These are phyloP conservation scores for Trypanosoma brucei DNA, from an alignment of 208 protist genomes.

Conservation along the genomic window DNA sequence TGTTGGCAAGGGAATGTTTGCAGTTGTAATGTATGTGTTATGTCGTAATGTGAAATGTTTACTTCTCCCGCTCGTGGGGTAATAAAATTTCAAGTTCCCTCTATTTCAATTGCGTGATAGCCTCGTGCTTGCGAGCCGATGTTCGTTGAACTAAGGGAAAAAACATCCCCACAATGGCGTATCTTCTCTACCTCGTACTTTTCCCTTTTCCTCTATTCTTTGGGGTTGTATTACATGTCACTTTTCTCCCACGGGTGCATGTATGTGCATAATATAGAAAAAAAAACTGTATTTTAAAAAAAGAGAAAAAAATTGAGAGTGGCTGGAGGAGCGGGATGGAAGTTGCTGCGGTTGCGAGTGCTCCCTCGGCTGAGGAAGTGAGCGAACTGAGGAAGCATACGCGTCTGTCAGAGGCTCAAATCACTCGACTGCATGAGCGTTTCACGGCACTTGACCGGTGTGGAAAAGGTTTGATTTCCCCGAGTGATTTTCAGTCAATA, in stretches of 20 bases:
- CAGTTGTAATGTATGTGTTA: not conserved
- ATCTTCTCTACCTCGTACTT: no score
- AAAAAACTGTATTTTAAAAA: no score
- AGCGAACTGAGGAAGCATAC: slow-evolving; percentile 61
- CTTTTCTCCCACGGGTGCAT: no score
- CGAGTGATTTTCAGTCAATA: slow-evolving; percentile 65
- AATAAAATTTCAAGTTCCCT: not conserved
- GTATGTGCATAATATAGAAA: no score
- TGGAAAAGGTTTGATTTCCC: slow-evolving; percentile 61
- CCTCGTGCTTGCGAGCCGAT: no score
- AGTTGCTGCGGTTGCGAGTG: slow-evolving; percentile 2
- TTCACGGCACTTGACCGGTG: slow-evolving; percentile 82
- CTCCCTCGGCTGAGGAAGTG: slow-evolving; percentile 56
- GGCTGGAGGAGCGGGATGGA: not conserved
- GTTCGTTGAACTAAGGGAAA: no score
- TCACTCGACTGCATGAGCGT: slow-evolving; percentile 76
- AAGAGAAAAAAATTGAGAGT: no score
- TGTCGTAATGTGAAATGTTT: not conserved
- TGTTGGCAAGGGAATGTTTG: no score
- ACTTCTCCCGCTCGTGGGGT: not conserved
- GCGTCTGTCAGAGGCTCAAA: slow-evolving; percentile 76
- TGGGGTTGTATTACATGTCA: no score
- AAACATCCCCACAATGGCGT: no score
- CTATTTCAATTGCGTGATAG: no score
- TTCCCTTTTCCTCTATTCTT: no score